A percentile compares a stretch with the other conserved stretches of the same genome.
Conservation (phyloP, 1,139 yeast species). For the Saccharomyces hybrid region DNA sequence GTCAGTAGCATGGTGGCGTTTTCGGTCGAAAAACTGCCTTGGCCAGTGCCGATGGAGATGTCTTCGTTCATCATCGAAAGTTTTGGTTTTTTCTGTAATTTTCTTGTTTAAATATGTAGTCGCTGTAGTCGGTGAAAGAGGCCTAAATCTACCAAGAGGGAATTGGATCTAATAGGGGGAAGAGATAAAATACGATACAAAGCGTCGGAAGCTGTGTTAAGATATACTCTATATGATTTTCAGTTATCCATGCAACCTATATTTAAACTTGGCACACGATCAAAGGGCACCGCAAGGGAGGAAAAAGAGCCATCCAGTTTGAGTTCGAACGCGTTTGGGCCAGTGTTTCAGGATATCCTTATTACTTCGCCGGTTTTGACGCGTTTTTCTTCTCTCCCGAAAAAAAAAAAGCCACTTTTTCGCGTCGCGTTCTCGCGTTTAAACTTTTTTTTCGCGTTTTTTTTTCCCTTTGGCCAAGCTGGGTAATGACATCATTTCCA, state of each 20-base stretch:
- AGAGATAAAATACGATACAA: conserved; percentile 3
- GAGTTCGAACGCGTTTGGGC: not conserved
- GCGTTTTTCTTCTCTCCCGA: not conserved
- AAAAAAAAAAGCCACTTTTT: not conserved
- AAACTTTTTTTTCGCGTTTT: too few species aligned
- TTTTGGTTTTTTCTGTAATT: not conserved
- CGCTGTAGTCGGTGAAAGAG: not conserved
- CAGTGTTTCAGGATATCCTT: not conserved
- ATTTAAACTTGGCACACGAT: not conserved
- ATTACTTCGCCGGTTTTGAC: not conserved
- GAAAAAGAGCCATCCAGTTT: not conserved
- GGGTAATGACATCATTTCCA: too few species aligned
- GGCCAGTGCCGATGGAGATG: not conserved
- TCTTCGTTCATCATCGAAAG: conserved; percentile 2
- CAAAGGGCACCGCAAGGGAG: not conserved
- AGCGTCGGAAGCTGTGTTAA: not conserved
- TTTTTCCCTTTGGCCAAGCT: too few species aligned
- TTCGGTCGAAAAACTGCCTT: not conserved
- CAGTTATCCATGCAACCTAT: not conserved
- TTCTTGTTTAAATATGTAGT: not conserved
- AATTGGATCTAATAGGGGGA: not conserved
- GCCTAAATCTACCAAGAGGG: not conserved
- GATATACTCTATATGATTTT: not conserved
- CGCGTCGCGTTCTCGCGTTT: too few species aligned
- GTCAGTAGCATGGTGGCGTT: not conserved